These are phyloP conservation scores for Castanea crenata DNA, from an alignment of 306 rosid genomes.

Conservation along the genomic window DNA sequence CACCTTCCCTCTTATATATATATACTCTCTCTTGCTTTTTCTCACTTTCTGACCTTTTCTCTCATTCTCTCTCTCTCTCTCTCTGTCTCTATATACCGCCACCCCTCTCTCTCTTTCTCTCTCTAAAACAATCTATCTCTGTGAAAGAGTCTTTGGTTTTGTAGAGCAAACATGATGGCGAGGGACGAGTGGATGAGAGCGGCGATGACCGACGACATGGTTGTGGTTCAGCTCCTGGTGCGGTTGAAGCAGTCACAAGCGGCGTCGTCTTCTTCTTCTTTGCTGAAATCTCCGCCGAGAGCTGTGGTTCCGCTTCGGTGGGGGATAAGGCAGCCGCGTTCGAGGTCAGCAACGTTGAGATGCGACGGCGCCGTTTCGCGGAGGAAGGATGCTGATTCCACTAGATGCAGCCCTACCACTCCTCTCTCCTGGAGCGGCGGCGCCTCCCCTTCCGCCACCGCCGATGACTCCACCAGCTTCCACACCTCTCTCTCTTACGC, in stretches of 20 bases:
- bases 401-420: conserved; percentile 90
- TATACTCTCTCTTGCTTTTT: background rate
- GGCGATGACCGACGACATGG: conserved; percentile 67
- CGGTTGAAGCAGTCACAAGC: conserved; percentile 59
- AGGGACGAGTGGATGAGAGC: conserved; percentile 64
- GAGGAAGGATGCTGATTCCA: conserved; percentile 46
- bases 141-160: conserved; percentile 9
- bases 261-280: conserved; percentile 14
- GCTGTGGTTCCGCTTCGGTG: conserved; percentile 41
- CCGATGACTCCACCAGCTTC: conserved; percentile 64
- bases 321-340: conserved; percentile 63
- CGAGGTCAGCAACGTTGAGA: conserved; percentile 43
- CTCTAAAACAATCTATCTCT: background rate
- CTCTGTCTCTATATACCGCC: conserved; percentile 42
- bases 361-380: conserved; percentile 49
- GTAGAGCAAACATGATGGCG: conserved; percentile 18
- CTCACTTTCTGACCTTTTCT: background rate
- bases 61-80: background rate
- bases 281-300: conserved; percentile 25
- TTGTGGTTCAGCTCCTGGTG: conserved; percentile 68
- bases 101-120: conserved; percentile 23
- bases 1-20: conserved; percentile 40
- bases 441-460: conserved; percentile 68
- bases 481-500: conserved; percentile 21
- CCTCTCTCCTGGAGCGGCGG: conserved; percentile 96